Base-by-base conservation (phyloP, 2,329 filamentous ascomycete species). In the Cytospora paraplurivora region DNA sequence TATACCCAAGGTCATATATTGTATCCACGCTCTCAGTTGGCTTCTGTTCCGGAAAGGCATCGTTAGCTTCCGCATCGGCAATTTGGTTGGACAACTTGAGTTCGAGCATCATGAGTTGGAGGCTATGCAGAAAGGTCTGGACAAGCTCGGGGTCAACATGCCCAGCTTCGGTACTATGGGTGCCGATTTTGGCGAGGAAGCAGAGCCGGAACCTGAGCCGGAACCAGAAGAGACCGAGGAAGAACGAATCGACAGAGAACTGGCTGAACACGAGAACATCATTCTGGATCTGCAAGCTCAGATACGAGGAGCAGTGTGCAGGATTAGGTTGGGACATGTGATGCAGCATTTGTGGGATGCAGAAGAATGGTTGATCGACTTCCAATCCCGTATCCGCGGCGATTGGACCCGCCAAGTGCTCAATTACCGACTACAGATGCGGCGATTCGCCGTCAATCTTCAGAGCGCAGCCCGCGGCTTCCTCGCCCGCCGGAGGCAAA, bases 1-100 rank as follows among this genome's bases (percentile, higher is more conserved):
- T 71, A 96, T 98, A 1, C 95, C 95, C 4, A 99, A 98, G 76
- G 96, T 98, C 73, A 99, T 99, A 67, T 96, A 99, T 78, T 99
- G 95, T 74, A 95, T 99, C 59, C 95, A 99, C 72, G 95, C 95
- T 0, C 81, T 99, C 19, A 98, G 94, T 74, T 99, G 94, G 93
- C 83, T 99, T n/a, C 82, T 99, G 12, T 97, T 92, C 76, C 89
- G 95, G 56, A 95, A 97, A 75, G 94, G 95, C 1, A 92, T 98
- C 67, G 90, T 98, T 47, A 90, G 93, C 72, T 98, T 99, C 76
- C 88, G 93, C 10, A 99, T 99, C 72, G 95, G 94, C 17, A 99
- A 99, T 71, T 82, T 99, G 51, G 92, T 99, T 62, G 95, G 95
- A 38, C 94, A 99, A 73, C 85, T 99, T 5, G 91, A 98, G 74